Conservation (phyloP, 768 basidiomycete genomes). For the Lentinula aciculospora region DNA sequence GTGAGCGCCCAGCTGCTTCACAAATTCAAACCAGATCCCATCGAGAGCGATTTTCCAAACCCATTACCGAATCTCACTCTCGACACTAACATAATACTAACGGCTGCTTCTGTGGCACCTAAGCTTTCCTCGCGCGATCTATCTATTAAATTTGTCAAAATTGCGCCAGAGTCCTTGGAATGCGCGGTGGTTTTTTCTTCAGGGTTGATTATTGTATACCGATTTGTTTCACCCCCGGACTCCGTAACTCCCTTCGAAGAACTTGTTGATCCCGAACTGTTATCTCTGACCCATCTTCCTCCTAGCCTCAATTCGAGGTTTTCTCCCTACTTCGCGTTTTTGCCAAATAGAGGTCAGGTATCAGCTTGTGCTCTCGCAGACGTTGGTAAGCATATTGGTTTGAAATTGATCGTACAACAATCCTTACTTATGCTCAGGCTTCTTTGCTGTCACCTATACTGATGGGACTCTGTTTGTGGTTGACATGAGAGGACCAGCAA, state of each 20-base stretch:
- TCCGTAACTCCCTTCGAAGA: conserved; percentile 15
- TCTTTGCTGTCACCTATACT: conserved; percentile 67
- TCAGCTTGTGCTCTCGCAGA: conserved; percentile 62
- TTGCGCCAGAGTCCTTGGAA: conserved; percentile 56
- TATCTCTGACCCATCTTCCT: conserved; percentile 45
- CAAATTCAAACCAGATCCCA: conserved; percentile 36
- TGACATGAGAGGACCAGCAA: conserved; percentile 69
- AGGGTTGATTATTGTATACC: conserved; percentile 54
- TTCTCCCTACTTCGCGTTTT: conserved; percentile 57
- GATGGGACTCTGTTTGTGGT: conserved; percentile 57
- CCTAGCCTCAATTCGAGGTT: conserved; percentile 37
- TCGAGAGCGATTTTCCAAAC: conserved; percentile 62
- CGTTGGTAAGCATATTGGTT: conserved; percentile 48
- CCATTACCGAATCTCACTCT: conserved; percentile 57
- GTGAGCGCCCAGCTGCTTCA: conserved; percentile 63
- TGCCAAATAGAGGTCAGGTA: conserved; percentile 38
- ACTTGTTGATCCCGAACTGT: conserved; percentile 41
- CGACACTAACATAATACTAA: conserved; percentile 45
- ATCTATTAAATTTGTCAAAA: conserved; percentile 35
- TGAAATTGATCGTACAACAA: neutral
- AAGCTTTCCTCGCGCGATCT: neutral
- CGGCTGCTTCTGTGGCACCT: conserved; percentile 28
- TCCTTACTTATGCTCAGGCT: conserved; percentile 39
- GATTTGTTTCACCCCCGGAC: conserved; percentile 18
- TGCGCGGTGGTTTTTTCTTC: conserved; percentile 45